Evolutionary conservation across 2,329 filamentous ascomycete genomes (phyloP).

Genomic region (Bimuria novae-zelandiae): DNA sequence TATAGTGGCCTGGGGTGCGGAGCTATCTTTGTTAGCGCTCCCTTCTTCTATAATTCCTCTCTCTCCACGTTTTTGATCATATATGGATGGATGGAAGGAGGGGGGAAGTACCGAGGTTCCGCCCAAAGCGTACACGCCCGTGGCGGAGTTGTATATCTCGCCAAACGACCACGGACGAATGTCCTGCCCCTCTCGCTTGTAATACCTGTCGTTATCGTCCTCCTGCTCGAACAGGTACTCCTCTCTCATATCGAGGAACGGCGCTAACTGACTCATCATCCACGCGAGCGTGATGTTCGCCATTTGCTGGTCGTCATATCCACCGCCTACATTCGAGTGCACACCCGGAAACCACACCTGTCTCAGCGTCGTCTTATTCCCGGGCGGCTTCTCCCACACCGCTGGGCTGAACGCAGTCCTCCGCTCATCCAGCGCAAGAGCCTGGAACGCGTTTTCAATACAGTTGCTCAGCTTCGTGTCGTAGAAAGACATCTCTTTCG

Average conservation of each 20-base stretch:
- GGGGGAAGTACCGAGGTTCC: conserved; percentile 43
- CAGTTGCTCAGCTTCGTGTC: conserved; percentile 51
- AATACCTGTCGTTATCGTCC: conserved; percentile 51
- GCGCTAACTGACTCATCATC: conserved; percentile 60
- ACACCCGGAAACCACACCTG: conserved; percentile 62
- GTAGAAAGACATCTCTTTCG: conserved; percentile 51
- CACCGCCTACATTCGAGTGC: conserved; percentile 59
- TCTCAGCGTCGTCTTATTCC: conserved; percentile 52
- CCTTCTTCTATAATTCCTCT: too few relatives aligned
- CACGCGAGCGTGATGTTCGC: conserved; percentile 60
- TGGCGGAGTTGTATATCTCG: conserved; percentile 51
- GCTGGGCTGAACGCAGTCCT: conserved; percentile 57
- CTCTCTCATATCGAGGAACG: conserved; percentile 53
- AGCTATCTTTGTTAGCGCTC: conserved; percentile 23
- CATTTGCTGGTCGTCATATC: conserved; percentile 50
- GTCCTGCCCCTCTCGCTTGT: conserved; percentile 47
- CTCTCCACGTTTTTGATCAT: neutral
- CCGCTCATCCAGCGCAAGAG: conserved; percentile 59
- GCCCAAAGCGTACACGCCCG: conserved; percentile 53
- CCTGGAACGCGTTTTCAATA: conserved; percentile 62
- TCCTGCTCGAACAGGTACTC: conserved; percentile 55
- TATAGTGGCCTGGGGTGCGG: conserved; percentile 55
- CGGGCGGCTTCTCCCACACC: conserved; percentile 56
- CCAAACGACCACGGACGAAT: conserved; percentile 55
- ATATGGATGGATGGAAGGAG: neutral